A percentile compares a stretch with the other conserved stretches of the same genome.
Evolutionary conservation across 441 rosid genomes (phyloP).

Genomic region (Geranium incanum): DNA sequence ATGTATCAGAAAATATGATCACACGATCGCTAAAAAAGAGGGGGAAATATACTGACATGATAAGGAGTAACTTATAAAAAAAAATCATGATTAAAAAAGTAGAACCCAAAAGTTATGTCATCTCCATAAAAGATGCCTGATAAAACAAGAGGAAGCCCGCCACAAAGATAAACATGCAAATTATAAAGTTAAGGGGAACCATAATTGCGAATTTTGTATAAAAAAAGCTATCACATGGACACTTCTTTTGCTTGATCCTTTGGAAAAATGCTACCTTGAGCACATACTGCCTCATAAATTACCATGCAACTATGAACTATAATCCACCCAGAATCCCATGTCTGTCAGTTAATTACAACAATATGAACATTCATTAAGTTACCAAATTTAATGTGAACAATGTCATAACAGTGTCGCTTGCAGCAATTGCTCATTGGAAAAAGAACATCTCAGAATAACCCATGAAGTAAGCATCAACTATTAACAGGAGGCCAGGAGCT

Average conservation of each 20-base stretch:
- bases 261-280: neutral
- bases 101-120: neutral
- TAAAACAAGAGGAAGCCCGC: neutral
- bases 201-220: neutral
- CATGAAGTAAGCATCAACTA: neutral
- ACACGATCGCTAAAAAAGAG: neutral
- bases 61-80: neutral
- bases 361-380: neutral
- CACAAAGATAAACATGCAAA: neutral
- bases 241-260: neutral
- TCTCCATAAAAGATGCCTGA: neutral
- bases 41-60: neutral
- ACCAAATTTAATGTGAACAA: neutral
- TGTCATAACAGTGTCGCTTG: conserved; percentile 1
- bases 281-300: conserved; percentile 2
- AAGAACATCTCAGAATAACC: neutral
- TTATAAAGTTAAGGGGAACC: neutral
- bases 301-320: neutral
- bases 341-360: neutral
- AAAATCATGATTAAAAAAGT: neutral
- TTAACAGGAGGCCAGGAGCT: neutral
- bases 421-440: neutral
- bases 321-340: neutral
- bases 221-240: neutral
- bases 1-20: neutral